Percentiles rank a stretch among this genome's conserved stretches.
phyloP scores from a whole-genome alignment of 306 rosid species.

The Cicer bijugum region DNA sequence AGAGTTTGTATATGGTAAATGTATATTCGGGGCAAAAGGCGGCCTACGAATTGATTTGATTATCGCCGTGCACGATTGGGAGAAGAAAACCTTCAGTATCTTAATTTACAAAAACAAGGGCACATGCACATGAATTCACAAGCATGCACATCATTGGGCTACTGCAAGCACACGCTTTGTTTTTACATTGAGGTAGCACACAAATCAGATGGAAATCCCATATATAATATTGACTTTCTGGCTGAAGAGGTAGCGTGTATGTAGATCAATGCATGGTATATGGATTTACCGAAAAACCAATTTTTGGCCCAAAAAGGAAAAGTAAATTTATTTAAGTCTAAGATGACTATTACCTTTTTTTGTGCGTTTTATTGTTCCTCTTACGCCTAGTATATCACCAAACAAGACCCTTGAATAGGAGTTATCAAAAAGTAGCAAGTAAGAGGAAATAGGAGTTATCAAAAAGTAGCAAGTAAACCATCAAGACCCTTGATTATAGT shows the following conservation, averaged over 20 bases:
- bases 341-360: slow-evolving; percentile 68
- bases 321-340: too few relatives aligned
- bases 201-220: slow-evolving; percentile 17
- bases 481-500: too few relatives aligned
- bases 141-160: slow-evolving; percentile 24
- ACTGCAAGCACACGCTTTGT: slow-evolving; percentile 9
- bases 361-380: slow-evolving; percentile 86
- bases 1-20: too few relatives aligned
- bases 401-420: too few relatives aligned
- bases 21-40: too few relatives aligned
- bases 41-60: too few relatives aligned
- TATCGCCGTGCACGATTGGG: background rate
- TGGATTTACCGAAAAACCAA: background rate
- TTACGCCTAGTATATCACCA: slow-evolving; percentile 92
- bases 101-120: slow-evolving; percentile 11
- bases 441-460: too few relatives aligned
- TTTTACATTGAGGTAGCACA: slow-evolving; percentile 16
- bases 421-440: too few relatives aligned
- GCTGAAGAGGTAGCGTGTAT: slow-evolving; percentile 25
- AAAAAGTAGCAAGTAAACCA: too few relatives aligned
- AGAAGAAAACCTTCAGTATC: slow-evolving; percentile 10
- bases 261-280: slow-evolving; percentile 27
- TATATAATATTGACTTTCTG: background rate
- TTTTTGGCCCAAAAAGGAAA: background rate
- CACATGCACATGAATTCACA: slow-evolving; percentile 17